Evolutionary conservation across 140 eudicot species (phyloP).

Genomic region (Stevia rebaudiana): DNA sequence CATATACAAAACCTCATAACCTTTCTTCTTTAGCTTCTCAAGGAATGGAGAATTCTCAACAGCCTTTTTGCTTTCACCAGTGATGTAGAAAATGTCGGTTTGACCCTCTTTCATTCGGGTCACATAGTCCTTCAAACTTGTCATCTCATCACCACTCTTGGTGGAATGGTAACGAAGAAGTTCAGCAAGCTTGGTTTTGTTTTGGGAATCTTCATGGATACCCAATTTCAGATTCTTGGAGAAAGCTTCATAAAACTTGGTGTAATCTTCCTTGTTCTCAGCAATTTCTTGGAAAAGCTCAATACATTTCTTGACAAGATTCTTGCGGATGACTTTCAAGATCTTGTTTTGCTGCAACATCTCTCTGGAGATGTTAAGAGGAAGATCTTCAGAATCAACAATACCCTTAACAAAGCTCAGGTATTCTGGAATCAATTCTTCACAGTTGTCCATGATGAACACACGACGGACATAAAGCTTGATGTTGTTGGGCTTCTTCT

Average conservation of each 20-base stretch:
- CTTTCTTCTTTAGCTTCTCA: slow-evolving; percentile 82
- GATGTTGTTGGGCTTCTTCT: slow-evolving; percentile 78
- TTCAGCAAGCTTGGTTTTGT: slow-evolving; percentile 70
- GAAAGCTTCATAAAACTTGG: slow-evolving; percentile 76
- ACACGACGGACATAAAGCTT: slow-evolving; percentile 78
- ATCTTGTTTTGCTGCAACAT: slow-evolving; percentile 83
- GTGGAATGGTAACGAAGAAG: slow-evolving; percentile 79
- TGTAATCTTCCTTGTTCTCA: slow-evolving; percentile 86
- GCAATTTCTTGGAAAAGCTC: slow-evolving; percentile 83
- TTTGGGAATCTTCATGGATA: slow-evolving; percentile 73
- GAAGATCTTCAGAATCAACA: slow-evolving; percentile 84
- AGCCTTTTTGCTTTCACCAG: slow-evolving; percentile 89
- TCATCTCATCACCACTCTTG: slow-evolving; percentile 88
- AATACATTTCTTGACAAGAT: slow-evolving; percentile 72
- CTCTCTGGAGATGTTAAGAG: slow-evolving; percentile 77
- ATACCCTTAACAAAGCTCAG: slow-evolving; percentile 79
- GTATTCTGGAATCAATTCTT: slow-evolving; percentile 66
- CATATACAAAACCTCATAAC: slow-evolving; percentile 75
- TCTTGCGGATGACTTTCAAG: slow-evolving; percentile 79
- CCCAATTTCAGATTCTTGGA: slow-evolving; percentile 86
- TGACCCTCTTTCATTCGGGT: slow-evolving; percentile 88
- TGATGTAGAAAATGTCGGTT: slow-evolving; percentile 68
- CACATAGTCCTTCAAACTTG: slow-evolving; percentile 84
- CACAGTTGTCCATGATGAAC: slow-evolving; percentile 83
- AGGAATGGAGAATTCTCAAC: slow-evolving; percentile 90